phyloP scores from a whole-genome alignment of 495 filamentous ascomycete species.

The Articulospora tetracladia region DNA sequence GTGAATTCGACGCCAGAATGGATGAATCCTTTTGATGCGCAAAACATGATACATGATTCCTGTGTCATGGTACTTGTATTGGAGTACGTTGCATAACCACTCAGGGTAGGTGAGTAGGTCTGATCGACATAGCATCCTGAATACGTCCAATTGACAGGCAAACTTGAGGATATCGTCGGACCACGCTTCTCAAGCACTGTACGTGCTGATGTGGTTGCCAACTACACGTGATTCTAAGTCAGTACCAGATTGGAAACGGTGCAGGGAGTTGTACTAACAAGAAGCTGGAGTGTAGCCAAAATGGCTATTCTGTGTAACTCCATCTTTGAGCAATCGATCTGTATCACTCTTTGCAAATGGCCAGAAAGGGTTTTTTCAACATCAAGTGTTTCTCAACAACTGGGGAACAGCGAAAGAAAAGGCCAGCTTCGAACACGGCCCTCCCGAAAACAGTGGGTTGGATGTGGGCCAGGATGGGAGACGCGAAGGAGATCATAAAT shows the following conservation, averaged over 20 bases:
- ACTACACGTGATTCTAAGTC: conserved; percentile 1
- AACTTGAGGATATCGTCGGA: neutral
- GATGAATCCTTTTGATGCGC: conserved; percentile 29
- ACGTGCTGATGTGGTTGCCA: neutral
- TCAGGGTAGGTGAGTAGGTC: conserved; percentile 7
- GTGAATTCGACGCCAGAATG: conserved; percentile 38
- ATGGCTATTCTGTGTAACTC: neutral
- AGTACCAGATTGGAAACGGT: neutral
- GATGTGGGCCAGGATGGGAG: neutral
- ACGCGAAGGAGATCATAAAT: neutral
- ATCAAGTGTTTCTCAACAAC: neutral
- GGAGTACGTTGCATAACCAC: conserved; percentile 2
- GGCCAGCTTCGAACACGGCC: neutral
- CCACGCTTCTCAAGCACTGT: conserved; percentile 7
- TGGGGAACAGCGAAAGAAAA: neutral
- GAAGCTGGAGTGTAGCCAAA: neutral
- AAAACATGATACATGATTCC: conserved; percentile 36
- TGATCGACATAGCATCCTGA: conserved; percentile 18
- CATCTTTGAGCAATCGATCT: neutral
- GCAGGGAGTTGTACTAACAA: neutral
- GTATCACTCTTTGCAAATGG: neutral
- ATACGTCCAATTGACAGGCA: conserved; percentile 16
- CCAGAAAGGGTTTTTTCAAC: neutral
- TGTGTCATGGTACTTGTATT: conserved; percentile 32
- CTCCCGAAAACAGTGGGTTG: neutral